Evolutionary conservation across 2,329 filamentous ascomycete genomes (phyloP), one percentile per base, ranked within the genome.

Genomic region (Trichoderma aggressivum): DNA sequence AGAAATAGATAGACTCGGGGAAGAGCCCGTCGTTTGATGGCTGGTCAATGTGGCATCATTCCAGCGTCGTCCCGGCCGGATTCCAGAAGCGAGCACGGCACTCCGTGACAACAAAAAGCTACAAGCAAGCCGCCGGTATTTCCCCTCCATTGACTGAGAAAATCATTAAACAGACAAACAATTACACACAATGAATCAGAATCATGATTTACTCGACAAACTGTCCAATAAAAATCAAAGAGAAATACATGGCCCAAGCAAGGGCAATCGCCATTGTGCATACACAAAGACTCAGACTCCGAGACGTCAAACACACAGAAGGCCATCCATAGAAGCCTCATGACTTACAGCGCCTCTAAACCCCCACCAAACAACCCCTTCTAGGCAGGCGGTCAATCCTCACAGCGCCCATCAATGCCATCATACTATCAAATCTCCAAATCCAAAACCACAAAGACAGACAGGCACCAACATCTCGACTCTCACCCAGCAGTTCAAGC

Each of bases 371-470:
- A 36, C 26, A 14, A 14, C 10, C 62, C 62, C 21, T 12, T 65
- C 62, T 65, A 47, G 73, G 74, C 72, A 74, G 72, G 74, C 72
- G 74, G 74, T 67, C 64, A 67, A 21, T 12, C 14, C 3, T 55
- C 24, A 4, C 39, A 30, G 0, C 4, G 14, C 7, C 30, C 53
- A 21, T 39, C 64, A 24, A 36, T 59, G 53, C 53, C 53, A 58
- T 67, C 34, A 59, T 47, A 28, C 55, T 34, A 58, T 47, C 55
- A 60, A 34, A 21, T 21, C 30, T 55, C 26, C 39, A 64, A 21
- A 21, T 63, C 24, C 64, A 36, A 55, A 55, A 59, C 64, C 26
- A 32, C 14, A 6, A 16, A 43, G 24, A 7, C 24, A 36, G 39
- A n/a, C 39, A 39, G 39, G 24, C 21, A 14, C 11, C 21, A 24